A percentile compares a stretch with the other conserved stretches of the same genome.
Conservation (phyloP, 2,329 filamentous ascomycete species). For the Cercospora beticola region DNA sequence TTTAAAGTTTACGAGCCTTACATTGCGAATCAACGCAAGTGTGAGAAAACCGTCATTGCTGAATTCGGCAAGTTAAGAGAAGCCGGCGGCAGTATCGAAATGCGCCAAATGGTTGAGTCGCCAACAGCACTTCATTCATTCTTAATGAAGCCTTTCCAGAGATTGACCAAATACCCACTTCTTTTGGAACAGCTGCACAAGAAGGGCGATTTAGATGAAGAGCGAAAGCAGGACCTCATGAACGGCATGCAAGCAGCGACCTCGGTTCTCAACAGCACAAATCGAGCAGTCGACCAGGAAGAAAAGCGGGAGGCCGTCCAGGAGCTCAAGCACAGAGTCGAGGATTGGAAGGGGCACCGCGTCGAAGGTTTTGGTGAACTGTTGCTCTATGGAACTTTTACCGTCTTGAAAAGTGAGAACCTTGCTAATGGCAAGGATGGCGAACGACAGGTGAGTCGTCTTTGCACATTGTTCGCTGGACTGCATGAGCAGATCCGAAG, state of each 20-base stretch:
- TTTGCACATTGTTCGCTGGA: neutral
- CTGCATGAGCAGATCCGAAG: neutral
- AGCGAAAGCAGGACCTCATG: slow-evolving; percentile 68
- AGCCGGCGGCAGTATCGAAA: slow-evolving; percentile 63
- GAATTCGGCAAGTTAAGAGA: slow-evolving; percentile 83
- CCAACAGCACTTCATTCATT: slow-evolving; percentile 89
- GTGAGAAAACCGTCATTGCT: slow-evolving; percentile 76
- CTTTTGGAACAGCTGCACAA: slow-evolving; percentile 85
- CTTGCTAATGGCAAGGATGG: slow-evolving; percentile 66
- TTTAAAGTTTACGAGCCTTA: slow-evolving; percentile 96
- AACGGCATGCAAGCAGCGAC: slow-evolving; percentile 79
- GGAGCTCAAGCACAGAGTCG: slow-evolving; percentile 78
- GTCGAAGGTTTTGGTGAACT: slow-evolving; percentile 90
- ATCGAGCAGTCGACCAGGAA: slow-evolving; percentile 86
- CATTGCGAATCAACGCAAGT: slow-evolving; percentile 92
- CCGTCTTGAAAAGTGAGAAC: slow-evolving; percentile 68
- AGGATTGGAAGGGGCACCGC: slow-evolving; percentile 94
- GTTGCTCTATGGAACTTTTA: slow-evolving; percentile 84
- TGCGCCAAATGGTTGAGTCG: slow-evolving; percentile 75
- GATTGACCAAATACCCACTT: slow-evolving; percentile 90
- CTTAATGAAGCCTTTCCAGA: slow-evolving; percentile 92
- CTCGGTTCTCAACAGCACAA: slow-evolving; percentile 77
- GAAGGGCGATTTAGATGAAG: slow-evolving; percentile 71
- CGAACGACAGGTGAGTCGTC: slow-evolving; percentile 73
- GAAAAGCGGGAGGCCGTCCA: slow-evolving; percentile 78